A percentile compares a stretch with the other conserved stretches of the same genome.
Evolutionary conservation across 495 filamentous ascomycete species (phyloP).

Genomic region (Penicillium dipodomyicola): DNA sequence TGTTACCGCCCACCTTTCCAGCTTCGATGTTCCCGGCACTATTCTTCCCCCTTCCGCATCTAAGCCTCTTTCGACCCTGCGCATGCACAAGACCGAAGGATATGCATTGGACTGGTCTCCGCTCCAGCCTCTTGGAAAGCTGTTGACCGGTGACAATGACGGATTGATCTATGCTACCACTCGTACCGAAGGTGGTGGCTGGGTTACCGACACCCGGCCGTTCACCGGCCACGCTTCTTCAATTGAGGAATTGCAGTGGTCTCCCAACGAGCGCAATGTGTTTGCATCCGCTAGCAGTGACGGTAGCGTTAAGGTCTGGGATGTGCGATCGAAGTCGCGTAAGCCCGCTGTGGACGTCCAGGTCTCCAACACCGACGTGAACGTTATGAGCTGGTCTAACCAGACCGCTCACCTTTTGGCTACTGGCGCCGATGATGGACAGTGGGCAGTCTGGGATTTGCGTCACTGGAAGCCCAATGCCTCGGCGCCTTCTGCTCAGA

Average conservation of each 20-base stretch:
- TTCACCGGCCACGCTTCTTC: slow-evolving; percentile 80
- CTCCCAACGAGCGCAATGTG: slow-evolving; percentile 83
- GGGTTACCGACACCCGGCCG: slow-evolving; percentile 75
- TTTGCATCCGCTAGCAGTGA: slow-evolving; percentile 92
- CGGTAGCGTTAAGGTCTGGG: slow-evolving; percentile 93
- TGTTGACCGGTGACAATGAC: slow-evolving; percentile 87
- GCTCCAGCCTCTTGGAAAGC: slow-evolving; percentile 69
- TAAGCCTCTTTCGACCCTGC: slow-evolving; percentile 80
- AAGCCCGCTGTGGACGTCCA: slow-evolving; percentile 82
- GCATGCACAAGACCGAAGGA: slow-evolving; percentile 88
- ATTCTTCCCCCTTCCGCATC: slow-evolving; percentile 74
- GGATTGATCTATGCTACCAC: slow-evolving; percentile 86
- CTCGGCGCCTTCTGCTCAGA: slow-evolving; percentile 38
- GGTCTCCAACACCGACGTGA: slow-evolving; percentile 81
- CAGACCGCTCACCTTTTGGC: slow-evolving; percentile 85
- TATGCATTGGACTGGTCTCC: slow-evolving; percentile 96
- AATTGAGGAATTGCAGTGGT: slow-evolving; percentile 96
- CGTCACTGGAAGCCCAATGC: slow-evolving; percentile 81
- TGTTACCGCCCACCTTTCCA: slow-evolving; percentile 77
- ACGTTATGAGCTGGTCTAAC: slow-evolving; percentile 91
- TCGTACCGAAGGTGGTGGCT: slow-evolving; percentile 79
- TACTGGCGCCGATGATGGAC: slow-evolving; percentile 89
- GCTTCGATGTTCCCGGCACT: slow-evolving; percentile 85
- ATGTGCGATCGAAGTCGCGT: slow-evolving; percentile 82
- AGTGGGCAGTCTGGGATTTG: slow-evolving; percentile 95